Base-by-base conservation (phyloP, 2,329 filamentous ascomycete species). In the Akanthomyces muscarius region DNA sequence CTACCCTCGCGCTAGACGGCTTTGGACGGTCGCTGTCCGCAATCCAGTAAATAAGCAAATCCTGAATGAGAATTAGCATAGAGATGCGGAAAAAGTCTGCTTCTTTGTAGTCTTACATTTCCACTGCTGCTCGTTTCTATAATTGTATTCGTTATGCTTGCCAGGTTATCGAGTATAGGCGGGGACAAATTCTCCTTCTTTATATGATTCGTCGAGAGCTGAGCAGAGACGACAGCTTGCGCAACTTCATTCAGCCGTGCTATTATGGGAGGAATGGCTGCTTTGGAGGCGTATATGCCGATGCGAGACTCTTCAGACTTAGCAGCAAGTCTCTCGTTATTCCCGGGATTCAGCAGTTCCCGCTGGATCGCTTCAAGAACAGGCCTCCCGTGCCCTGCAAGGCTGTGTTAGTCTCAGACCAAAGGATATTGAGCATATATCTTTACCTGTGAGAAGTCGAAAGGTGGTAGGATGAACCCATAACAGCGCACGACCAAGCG, bases 21-120 rank as follows among this genome's bases (percentile, higher is more conserved):
- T 38, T 51, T 36, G 58, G 52, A 44, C 57, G 36, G 4, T 64
- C 53, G 7, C 68, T 13, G 36, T 74, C 62, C 11, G 75, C 69
- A 11, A 83, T 70, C 81, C 81, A 83, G 6, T 75, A 76, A 13
- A 83, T 73, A 13, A 70, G 62, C n/a, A 74, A 65, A 41, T 69
- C 62, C 74, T 76, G 57, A 2, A 33, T 6, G 10, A 23, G 18
- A 1, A 18, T 71, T 57, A 69, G 66, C 33, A 61, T 36, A 4
- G 1, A 55, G 4, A 5, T 5, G 14, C 11, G 13, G 7, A 4
- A 28, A 16, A 10, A 4, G 23, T 11, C 14, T 50, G 30, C n/a
- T 8, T 14, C 8, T 14, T 13, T 4, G 13, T 14, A 14, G 4
- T 16, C 68, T 44, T 71, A 75, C 73, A 8, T 65, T 52, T n/a